A percentile compares a stretch with the other conserved stretches of the same genome.
phyloP scores from a whole-genome alignment of 1,284 basidiomycete species.

The Sphagnurus paluster region DNA sequence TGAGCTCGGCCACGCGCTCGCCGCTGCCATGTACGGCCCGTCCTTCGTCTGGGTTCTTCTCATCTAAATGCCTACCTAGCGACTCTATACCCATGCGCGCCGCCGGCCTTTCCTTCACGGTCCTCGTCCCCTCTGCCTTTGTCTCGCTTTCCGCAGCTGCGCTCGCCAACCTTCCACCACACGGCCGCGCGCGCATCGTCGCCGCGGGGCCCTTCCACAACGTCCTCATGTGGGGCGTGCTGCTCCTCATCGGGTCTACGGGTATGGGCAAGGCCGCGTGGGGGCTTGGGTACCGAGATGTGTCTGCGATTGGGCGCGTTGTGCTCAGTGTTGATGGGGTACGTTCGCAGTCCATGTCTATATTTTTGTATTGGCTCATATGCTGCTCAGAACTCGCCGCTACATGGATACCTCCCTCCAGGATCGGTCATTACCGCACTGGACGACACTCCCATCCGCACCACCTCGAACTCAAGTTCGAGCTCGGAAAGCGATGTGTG shows the following conservation, averaged over 20 bases:
- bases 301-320: constrained; percentile 48
- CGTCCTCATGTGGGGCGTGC: constrained; percentile 43
- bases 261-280: constrained; percentile 31
- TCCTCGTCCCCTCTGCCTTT: constrained; percentile 70
- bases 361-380: constrained; percentile 13
- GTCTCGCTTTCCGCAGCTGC: constrained; percentile 51
- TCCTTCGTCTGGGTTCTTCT: neutral
- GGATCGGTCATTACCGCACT: constrained; percentile 57
- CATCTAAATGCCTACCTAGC: constrained; percentile 29
- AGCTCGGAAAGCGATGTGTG: constrained; percentile 37
- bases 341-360: constrained; percentile 14
- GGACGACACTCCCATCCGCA: constrained; percentile 58
- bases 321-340: constrained; percentile 53
- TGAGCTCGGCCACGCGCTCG: constrained; percentile 69
- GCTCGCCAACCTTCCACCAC: constrained; percentile 40
- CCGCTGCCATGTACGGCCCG: constrained; percentile 59
- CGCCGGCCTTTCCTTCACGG: constrained; percentile 54
- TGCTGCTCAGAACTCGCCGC: constrained; percentile 50
- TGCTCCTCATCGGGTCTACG: constrained; percentile 33
- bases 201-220: constrained; percentile 76
- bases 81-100: constrained; percentile 56
- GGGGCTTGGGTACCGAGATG: constrained; percentile 49
- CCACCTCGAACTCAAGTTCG: too few relatives aligned
- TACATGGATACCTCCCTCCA: constrained; percentile 48
- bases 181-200: constrained; percentile 53